Evolutionary conservation across 371 early-diverging fungal genomes (phyloP), one percentile per base, ranked within the genome.

Genomic region (Mortierella sp.): DNA sequence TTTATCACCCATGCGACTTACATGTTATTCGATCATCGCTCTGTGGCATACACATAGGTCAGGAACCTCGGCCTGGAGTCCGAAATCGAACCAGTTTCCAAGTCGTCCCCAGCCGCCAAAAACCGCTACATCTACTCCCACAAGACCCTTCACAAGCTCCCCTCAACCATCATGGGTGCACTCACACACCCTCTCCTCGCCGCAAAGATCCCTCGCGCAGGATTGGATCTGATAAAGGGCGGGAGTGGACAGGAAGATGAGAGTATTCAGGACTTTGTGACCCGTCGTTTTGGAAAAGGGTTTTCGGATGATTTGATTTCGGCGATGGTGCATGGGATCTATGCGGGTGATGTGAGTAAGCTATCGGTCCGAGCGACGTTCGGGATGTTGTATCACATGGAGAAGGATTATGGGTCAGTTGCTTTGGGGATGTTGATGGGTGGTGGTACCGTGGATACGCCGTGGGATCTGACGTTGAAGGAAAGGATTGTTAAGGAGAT

Each of bases 311-410:
- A 90, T 65, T 74, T 99, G 75, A 92, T 97, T 38, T 96, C 97
- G 34, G 97, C 98, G 3, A 88, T 97, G 54, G 92, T 97, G 48
- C 98, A 97, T 80, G 99, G 99, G 0, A 96, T 98, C 63, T 98
- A 97, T 89, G 98, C 98, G 0, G 98, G 97, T 0, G 96, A 98
- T 84, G 90, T 91, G 3, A 92, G 90, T 58, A 83, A 90, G 73
- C 91, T 98, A 13, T 96, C 96, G 50, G 91, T 96, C 0, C 89
- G 93, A 45, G 94, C 97, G 4, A 93, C 95, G 1, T 88, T 98
- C 58, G 91, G 91, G 50, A 84, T 92, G 60, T 80, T 97, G 45
- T 94, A 92, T 80, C 92, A 94, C 34, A 82, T 90, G 8, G 97
- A 97, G 82, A 89, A 86, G 19, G 90, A 91, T 16, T 90, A 93